Base-by-base conservation (phyloP, 805 yeast species). In the Metschnikowia dekortorum region DNA sequence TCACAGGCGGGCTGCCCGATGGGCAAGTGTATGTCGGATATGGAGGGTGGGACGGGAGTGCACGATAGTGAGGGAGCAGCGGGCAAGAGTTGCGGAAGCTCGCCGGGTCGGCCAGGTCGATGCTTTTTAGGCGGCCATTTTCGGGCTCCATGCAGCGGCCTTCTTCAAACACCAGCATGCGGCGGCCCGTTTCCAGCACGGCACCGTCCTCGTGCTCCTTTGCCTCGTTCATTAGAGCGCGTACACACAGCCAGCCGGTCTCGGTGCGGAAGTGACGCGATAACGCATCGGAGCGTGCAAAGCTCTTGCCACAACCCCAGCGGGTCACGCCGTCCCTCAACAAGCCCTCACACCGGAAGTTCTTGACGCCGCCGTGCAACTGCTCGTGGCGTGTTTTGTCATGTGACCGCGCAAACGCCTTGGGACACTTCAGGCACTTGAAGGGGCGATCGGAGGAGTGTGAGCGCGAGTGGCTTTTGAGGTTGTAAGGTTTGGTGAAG, bases 291-390 rank as follows among this genome's bases (percentile, higher is more conserved):
- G 87, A 83, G 39, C 94, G 71, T 5, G 91, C 89, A 65, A 86
- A 86, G 54, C 76, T 73, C 61, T 82, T 80, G 13, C 86, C 84
- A 63, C 92, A 85, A 3, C 91, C 92, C 91, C 92, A 85, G 55
- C 68, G 66, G 3, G 84, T 81, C 11, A 59, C 62, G 0, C 84
- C 83, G 57, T 83, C 84, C 33, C 74, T 73, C 53, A 85, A 65
- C 18, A 65, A 64, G 0, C 90, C 91, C 50, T 78, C 78, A 62
- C 94, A 87, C 49, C 75, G 79, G 65, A 82, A 86, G 63, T 78
- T 82, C 70, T 83, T 84, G 50, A 78, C 82, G 6, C 91, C 91
- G 18, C 83, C 78, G 60, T 87, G 94, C n/a, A 87, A 69, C 16
- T 79, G 73, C 61, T 87, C 91, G 63, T 87, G 94, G 44, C 94